Percentiles rank a stretch among this genome's conserved stretches.
Evolutionary conservation across 1,284 basidiomycete species (phyloP).

Genomic region (Irpex sp.): DNA sequence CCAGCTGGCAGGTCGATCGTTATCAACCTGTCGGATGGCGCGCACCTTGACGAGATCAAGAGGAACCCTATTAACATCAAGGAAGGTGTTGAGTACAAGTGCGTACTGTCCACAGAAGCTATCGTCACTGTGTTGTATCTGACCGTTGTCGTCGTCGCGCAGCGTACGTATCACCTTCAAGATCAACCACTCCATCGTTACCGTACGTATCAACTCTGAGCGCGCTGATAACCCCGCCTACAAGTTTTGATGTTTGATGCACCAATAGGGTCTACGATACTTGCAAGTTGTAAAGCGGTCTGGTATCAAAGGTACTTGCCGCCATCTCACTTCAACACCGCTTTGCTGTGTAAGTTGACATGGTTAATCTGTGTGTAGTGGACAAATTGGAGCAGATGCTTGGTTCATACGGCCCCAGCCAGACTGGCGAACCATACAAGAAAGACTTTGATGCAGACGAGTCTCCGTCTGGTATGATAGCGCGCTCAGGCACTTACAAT

Average conservation of each 20-base stretch:
- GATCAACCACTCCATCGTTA: constrained; percentile 83
- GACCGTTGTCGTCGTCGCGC: constrained; percentile 1
- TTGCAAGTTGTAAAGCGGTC: constrained; percentile 81
- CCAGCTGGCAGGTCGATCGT: constrained; percentile 58
- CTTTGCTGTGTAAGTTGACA: neutral
- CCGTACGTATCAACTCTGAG: constrained; percentile 42
- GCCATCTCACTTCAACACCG: neutral
- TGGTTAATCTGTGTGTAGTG: constrained; percentile 40
- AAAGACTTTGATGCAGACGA: constrained; percentile 78
- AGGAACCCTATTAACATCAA: constrained; percentile 77
- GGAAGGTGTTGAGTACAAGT: constrained; percentile 85
- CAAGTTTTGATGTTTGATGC: neutral
- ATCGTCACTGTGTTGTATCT: constrained; percentile 1
- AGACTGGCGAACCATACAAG: constrained; percentile 53
- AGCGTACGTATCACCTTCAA: constrained; percentile 79
- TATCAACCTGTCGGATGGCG: constrained; percentile 52
- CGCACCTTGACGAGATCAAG: constrained; percentile 48
- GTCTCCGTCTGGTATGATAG: constrained; percentile 80
- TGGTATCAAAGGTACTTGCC: constrained; percentile 56
- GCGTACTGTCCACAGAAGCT: constrained; percentile 14
- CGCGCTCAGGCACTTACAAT: constrained; percentile 71
- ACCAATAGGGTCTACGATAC: constrained; percentile 73
- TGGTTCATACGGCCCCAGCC: constrained; percentile 77
- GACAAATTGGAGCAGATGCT: constrained; percentile 91
- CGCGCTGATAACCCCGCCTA: neutral